A percentile compares a stretch with the other conserved stretches of the same genome.
These are phyloP conservation scores for Alternaria gansuensis DNA, from an alignment of 2,329 filamentous ascomycete genomes.

Conservation along the genomic window DNA sequence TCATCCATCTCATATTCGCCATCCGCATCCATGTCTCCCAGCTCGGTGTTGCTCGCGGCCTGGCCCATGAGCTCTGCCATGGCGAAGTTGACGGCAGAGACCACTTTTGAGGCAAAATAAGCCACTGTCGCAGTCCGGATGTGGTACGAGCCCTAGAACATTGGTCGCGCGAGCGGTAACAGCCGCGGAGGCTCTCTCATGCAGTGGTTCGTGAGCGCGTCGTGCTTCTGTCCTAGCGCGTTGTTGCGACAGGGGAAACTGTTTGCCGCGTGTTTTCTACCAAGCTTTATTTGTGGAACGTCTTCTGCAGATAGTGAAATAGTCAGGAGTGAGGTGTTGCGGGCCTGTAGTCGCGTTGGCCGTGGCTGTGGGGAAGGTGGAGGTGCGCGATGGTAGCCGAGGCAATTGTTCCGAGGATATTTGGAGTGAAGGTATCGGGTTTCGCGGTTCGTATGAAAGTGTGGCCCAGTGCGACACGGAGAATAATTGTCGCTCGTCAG, in stretches of 20 bases:
- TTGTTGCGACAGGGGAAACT: conserved; percentile 26
- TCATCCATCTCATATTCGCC: conserved; percentile 54
- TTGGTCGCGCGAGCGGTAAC: conserved; percentile 35
- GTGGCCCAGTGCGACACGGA: conserved; percentile 45
- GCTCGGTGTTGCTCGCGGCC: conserved; percentile 42
- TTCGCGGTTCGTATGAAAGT: conserved; percentile 49
- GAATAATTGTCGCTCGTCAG: conserved; percentile 36
- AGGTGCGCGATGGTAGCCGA: conserved; percentile 31
- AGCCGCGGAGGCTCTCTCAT: conserved; percentile 39
- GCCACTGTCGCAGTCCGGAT: conserved; percentile 45
- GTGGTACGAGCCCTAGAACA: conserved; percentile 31
- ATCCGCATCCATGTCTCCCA: conserved; percentile 51
- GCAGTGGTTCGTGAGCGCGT: conserved; percentile 41
- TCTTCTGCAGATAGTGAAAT: conserved; percentile 5
- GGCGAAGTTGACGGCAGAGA: conserved; percentile 53
- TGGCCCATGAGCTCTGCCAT: conserved; percentile 55
- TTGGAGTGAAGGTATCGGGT: conserved; percentile 28
- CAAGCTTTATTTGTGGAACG: conserved; percentile 15
- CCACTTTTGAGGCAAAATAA: conserved; percentile 51
- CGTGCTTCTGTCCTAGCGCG: conserved; percentile 39
- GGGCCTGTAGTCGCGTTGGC: conserved; percentile 40
- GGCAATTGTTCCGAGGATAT: conserved; percentile 37
- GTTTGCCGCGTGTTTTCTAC: conserved; percentile 19
- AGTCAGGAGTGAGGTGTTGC: conserved; percentile 24
- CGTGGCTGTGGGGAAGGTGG: conserved; percentile 36